phyloP scores from a whole-genome alignment of 2,329 filamentous ascomycete species.

The Fusarium heterosporum region DNA sequence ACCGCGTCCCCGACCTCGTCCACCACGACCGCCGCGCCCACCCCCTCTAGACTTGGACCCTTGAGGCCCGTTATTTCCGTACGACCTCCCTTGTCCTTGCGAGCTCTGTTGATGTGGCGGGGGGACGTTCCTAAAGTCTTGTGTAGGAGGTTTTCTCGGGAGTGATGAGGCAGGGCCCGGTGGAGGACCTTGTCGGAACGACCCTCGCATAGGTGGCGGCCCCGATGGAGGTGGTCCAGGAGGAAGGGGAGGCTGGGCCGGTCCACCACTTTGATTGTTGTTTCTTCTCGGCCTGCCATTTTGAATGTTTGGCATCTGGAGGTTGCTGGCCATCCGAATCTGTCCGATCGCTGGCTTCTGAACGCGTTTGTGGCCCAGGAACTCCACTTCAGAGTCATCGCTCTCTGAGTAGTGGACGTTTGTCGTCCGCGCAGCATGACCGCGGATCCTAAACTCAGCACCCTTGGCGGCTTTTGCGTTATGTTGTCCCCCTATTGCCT shows the following conservation, averaged over 20 bases:
- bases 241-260: constrained; percentile 54
- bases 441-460: constrained; percentile 51
- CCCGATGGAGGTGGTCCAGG: constrained; percentile 53
- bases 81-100: constrained; percentile 24
- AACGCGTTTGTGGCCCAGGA: constrained; percentile 53
- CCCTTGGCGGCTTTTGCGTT: constrained; percentile 39
- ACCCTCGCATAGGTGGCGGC: constrained; percentile 41
- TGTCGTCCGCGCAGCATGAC: constrained; percentile 52
- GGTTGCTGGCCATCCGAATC: constrained; percentile 57
- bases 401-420: constrained; percentile 60
- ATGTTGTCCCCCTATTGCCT: constrained; percentile 42
- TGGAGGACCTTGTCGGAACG: constrained; percentile 43
- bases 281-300: constrained; percentile 29
- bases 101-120: constrained; percentile 42
- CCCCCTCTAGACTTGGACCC: constrained; percentile 37
- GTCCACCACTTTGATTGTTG: constrained; percentile 32
- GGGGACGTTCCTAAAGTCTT: constrained; percentile 48
- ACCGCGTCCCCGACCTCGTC: constrained; percentile 46
- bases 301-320: constrained; percentile 52
- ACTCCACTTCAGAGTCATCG: constrained; percentile 60
- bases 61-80: constrained; percentile 35
- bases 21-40: constrained; percentile 43
- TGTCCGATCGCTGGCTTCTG: constrained; percentile 50
- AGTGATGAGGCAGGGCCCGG: constrained; percentile 46
- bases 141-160: constrained; percentile 49